phyloP scores from a whole-genome alignment of 306 rosid genomes.

The Cicer pinnatifidum region DNA sequence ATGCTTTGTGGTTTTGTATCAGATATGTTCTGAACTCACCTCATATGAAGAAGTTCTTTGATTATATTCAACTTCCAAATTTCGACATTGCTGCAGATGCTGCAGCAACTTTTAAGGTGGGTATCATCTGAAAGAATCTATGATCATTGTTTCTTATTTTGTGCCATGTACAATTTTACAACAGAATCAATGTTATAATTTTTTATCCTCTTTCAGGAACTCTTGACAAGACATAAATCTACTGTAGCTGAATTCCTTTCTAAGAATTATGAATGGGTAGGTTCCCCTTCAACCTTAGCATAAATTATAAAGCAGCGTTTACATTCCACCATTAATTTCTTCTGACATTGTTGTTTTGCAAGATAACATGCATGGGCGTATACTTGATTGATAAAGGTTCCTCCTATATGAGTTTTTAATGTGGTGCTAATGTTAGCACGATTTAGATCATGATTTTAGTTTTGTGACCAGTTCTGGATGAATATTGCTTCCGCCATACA shows the following conservation, averaged over 20 bases:
- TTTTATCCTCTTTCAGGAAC: slow-evolving; percentile 69
- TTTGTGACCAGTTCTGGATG: slow-evolving; percentile 14
- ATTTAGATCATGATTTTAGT: slow-evolving; percentile 3
- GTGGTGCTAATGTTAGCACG: slow-evolving; percentile 28
- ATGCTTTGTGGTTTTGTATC: slow-evolving; percentile 48
- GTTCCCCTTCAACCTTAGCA: slow-evolving; percentile 37
- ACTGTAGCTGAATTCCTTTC: slow-evolving; percentile 95
- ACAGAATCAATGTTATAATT: slow-evolving; percentile 1
- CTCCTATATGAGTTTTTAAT: slow-evolving; percentile 6
- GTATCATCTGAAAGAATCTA: slow-evolving; percentile 30
- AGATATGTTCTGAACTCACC: slow-evolving; percentile 94
- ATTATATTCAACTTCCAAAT: slow-evolving; percentile 92
- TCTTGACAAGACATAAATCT: slow-evolving; percentile 95
- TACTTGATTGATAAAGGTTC: slow-evolving; percentile 31
- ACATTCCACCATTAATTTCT: slow-evolving; percentile 7
- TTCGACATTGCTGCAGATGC: slow-evolving; percentile 99
- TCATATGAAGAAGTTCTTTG: slow-evolving; percentile 88
- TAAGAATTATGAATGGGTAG: slow-evolving; percentile 94
- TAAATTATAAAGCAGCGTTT: slow-evolving; percentile 27
- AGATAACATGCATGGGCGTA: slow-evolving; percentile 20
- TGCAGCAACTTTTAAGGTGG: slow-evolving; percentile 96
- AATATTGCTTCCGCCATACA: not conserved
- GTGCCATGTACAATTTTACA: slow-evolving; percentile 20
- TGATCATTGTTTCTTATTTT: slow-evolving; percentile 19
- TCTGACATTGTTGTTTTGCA: slow-evolving; percentile 20